These are phyloP conservation scores for Candida sanyaensis DNA, from an alignment of 1,139 yeast species.

Conservation along the genomic window DNA sequence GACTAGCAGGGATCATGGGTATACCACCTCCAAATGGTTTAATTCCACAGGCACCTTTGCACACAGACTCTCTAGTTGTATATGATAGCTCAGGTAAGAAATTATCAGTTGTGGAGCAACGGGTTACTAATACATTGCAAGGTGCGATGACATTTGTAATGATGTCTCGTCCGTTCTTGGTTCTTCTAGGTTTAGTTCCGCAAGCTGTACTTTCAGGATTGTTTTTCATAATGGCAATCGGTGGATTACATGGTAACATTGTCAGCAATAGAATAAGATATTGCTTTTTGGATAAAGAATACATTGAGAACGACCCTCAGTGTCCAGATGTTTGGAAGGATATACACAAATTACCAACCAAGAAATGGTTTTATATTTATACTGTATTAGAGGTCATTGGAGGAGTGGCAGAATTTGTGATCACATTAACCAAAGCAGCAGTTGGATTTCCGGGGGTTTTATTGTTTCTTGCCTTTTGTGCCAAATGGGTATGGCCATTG, in stretches of 20 bases:
- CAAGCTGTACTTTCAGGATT: constrained; percentile 92
- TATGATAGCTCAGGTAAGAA: constrained; percentile 48
- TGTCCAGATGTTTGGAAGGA: constrained; percentile 41
- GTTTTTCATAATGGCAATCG: constrained; percentile 89
- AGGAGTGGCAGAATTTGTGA: constrained; percentile 78
- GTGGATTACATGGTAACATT: constrained; percentile 70
- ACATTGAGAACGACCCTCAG: constrained; percentile 32
- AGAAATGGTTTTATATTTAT: constrained; percentile 57
- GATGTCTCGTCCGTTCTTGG: constrained; percentile 85
- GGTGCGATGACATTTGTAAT: constrained; percentile 82
- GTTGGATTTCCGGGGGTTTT: constrained; percentile 92
- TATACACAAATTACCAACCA: constrained; percentile 33
- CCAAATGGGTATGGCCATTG: constrained; percentile 68
- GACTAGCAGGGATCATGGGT: constrained; percentile 82
- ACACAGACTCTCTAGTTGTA: constrained; percentile 76
- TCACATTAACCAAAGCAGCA: constrained; percentile 86
- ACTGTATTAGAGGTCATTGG: constrained; percentile 63
- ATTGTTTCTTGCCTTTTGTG: constrained; percentile 54
- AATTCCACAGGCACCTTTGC: constrained; percentile 96
- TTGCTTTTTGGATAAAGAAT: constrained; percentile 61
- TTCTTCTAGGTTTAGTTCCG: constrained; percentile 83
- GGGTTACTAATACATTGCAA: constrained; percentile 81
- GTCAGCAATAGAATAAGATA: constrained; percentile 65
- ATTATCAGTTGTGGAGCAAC: constrained; percentile 78
- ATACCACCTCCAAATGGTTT: constrained; percentile 95